Conservation (phyloP, 2,329 filamentous ascomycete species). For the Pyricularia sp. region DNA sequence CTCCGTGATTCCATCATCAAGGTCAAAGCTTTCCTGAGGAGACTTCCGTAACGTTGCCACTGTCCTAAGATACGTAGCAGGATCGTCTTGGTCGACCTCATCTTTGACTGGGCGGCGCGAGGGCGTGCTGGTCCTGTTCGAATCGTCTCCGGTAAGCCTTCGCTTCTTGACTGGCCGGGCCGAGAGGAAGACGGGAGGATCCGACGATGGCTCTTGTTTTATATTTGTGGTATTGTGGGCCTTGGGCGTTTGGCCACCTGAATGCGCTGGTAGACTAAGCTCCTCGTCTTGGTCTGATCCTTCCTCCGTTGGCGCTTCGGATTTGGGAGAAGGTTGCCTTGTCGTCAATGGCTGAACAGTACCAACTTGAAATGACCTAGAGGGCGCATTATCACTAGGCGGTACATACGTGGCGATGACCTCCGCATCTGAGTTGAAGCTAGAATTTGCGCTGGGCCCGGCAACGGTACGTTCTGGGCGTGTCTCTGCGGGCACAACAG, state of each 20-base stretch:
- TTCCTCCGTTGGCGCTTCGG: background rate
- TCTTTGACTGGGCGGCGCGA: slow-evolving; percentile 28
- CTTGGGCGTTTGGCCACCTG: background rate
- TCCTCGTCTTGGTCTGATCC: background rate
- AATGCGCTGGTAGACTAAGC: background rate
- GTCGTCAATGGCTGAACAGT: background rate
- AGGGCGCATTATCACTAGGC: background rate
- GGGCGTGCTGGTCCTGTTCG: slow-evolving; percentile 8
- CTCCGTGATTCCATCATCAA: slow-evolving; percentile 31
- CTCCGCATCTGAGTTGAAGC: background rate
- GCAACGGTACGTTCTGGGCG: background rate
- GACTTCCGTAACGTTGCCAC: slow-evolving; percentile 18
- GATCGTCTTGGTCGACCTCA: slow-evolving; percentile 18
- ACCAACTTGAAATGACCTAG: background rate
- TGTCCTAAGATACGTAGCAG: slow-evolving; percentile 4
- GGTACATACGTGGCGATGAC: background rate
- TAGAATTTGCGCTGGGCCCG: background rate
- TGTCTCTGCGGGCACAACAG: background rate
- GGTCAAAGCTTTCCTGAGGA: slow-evolving; percentile 49
- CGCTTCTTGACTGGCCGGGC: slow-evolving; percentile 40
- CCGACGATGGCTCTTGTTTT: slow-evolving; percentile 46
- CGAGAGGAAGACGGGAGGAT: slow-evolving; percentile 39
- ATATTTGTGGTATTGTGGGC: slow-evolving; percentile 13
- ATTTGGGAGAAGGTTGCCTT: background rate
- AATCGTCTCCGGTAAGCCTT: slow-evolving; percentile 21